phyloP scores from a whole-genome alignment of 495 filamentous ascomycete species.

The Bacidia rubella region DNA sequence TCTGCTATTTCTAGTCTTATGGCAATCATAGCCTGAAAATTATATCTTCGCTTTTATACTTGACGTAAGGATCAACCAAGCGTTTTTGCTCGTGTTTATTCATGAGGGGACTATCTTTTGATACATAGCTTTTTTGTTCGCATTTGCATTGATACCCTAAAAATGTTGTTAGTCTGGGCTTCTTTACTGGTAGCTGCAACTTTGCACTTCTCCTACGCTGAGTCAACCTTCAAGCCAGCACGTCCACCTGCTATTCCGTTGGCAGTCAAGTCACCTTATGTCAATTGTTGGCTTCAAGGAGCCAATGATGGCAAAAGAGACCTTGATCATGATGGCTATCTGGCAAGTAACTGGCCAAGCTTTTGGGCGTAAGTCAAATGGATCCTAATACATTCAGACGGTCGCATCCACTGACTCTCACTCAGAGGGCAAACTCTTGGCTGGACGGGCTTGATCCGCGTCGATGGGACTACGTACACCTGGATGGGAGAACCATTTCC shows the following conservation, averaged over 20 bases:
- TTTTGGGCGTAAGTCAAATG: conserved; percentile 39
- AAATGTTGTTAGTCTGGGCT: neutral
- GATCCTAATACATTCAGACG: neutral
- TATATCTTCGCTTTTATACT: no score
- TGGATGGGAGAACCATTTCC: conserved; percentile 40
- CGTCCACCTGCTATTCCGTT: conserved; percentile 43
- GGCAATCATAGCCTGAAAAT: no score
- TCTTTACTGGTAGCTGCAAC: neutral
- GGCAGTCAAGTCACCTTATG: conserved; percentile 44
- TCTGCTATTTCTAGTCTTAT: no score
- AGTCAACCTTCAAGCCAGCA: conserved; percentile 12
- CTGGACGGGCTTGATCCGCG: conserved; percentile 44
- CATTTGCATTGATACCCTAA: no score
- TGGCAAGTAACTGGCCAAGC: conserved; percentile 43
- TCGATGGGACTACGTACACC: conserved; percentile 39
- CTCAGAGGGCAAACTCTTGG: conserved; percentile 35
- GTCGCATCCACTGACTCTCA: conserved; percentile 6
- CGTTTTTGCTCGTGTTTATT: no score
- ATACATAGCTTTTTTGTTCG: no score
- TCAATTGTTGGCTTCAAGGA: conserved; percentile 41
- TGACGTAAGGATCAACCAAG: no score
- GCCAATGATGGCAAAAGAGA: conserved; percentile 30
- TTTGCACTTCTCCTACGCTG: neutral
- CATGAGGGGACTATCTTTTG: no score
- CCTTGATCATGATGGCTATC: conserved; percentile 41